Base-by-base conservation (phyloP, 371 early-diverging fungal genomes). In the Fennellomyces sp. region DNA sequence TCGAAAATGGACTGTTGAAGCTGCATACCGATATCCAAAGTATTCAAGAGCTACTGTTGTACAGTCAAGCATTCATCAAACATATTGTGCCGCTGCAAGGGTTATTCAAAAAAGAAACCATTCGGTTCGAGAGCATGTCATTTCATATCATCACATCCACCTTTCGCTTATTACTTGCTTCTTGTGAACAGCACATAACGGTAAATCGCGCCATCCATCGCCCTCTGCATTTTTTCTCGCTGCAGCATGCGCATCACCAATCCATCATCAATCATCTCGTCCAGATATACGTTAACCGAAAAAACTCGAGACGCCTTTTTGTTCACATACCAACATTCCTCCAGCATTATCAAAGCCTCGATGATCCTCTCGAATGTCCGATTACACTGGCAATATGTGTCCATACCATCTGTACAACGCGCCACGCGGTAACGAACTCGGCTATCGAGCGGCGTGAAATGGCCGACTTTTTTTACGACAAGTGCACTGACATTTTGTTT, bases 381-480 rank as follows among this genome's bases (percentile, higher is more conserved):
- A 15, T 67, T 13, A 61, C 57, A 15, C 47, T 58, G 49, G 63
- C 67, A 3, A 49, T 67, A 10, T 67, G 63, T 11, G 31, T 42
- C 21, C 48, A 35, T 21, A 31, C 54, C n/a, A 12, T 59, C 26
- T 17, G 25, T 15, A 50, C 27, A n/a, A 25, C 56, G 6, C 55
- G 55, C 27, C 17, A 28, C 1, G 63, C 52, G 30, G 7, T 59
- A 5, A n/a, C 35, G 7, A 51, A 58, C n/a, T 29, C 50, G 10
- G 19, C 36, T 12, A 10, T 27, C n/a, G 60, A 63, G 35, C 42
- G 45, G 2, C 63, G 67, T 17, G 17, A 39, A 8, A 19, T 67
- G 17, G 58, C 58, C 5, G 67, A 67, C n/a, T 58, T 58, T 27
- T 63, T 63, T 51, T 67, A 63, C 31, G 15, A 54, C 5, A 31